Evolutionary conservation across 2,329 filamentous ascomycete genomes (phyloP), one percentile per base, ranked within the genome.

Genomic region (Fusarium sp.): DNA sequence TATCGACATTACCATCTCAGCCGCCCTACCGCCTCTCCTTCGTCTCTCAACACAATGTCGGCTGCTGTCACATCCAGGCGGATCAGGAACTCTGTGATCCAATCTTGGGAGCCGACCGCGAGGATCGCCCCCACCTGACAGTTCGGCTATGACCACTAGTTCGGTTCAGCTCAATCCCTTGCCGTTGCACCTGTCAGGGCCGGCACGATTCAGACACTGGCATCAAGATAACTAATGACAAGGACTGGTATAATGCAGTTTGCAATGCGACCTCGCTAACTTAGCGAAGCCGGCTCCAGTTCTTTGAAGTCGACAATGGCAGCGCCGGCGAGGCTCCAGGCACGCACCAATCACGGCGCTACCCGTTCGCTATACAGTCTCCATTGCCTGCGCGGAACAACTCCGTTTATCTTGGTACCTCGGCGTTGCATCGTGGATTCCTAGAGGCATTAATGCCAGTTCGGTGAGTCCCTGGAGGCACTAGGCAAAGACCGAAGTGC

Each of bases 111-210:
- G 68, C 68, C 71, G 61, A 56, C 40, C 31, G 58, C 63, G 56
- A 58, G 35, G 27, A 33, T 56, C 40, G 58, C 50, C 69, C 36
- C 73, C 73, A 66, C 73, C 73, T 75, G 69, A 74, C 73, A 75
- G 66, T 74, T 74, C 66, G 73, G 73, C 65, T 75, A 57, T 54
- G 73, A 74, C 71, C 70, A 65, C 70, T 75, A 75, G 73, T 69
- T 61, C 33, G 61, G 65, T 45, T 63, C 68, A 65, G 50, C 65
- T 69, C 35, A 20, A 74, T 54, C 65, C 72, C 71, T 69, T 74
- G 36, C 57, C 58, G 40, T 45, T 52, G 35, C 59, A 68, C 45
- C 68, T 42, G 58, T 40, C 64, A 61, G 61, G 63, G 40, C 69
- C 56, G 35, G 27, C 38, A 29, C 52, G 52, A 63, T 63, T 66